These are phyloP conservation scores for Talaromyces sp. DNA, from an alignment of 2,329 filamentous ascomycete species.

Conservation along the genomic window DNA sequence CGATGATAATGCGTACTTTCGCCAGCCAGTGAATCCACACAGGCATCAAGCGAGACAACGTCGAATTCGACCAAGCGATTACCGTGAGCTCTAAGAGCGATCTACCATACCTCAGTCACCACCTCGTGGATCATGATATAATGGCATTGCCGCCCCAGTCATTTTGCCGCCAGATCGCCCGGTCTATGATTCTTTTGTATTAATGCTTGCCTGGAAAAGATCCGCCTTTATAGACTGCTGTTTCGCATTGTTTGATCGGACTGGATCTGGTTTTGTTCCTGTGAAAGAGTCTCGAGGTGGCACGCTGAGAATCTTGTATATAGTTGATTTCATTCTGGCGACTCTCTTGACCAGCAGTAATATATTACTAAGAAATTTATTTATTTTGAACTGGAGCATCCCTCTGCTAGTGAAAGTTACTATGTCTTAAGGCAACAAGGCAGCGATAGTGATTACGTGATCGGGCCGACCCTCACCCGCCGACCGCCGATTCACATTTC, in stretches of 20 bases:
- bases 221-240: background rate
- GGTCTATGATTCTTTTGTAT: background rate
- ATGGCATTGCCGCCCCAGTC: background rate
- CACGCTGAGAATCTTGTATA: background rate
- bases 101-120: background rate
- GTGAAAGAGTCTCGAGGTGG: background rate
- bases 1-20: constrained; percentile 88
- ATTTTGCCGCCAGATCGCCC: background rate
- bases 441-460: background rate
- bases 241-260: background rate
- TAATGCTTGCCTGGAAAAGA: background rate
- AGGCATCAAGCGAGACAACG: constrained; percentile 78
- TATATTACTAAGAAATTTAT: background rate
- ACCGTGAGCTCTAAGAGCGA: constrained; percentile 63
- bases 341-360: background rate
- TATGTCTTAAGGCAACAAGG: background rate
- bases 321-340: background rate
- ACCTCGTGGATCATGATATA: background rate
- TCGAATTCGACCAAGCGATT: constrained; percentile 81
- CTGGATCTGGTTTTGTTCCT: background rate
- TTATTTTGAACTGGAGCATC: background rate
- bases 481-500: background rate
- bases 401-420: background rate
- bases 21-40: constrained; percentile 92
- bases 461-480: background rate